Conservation (phyloP, 306 rosid genomes). For the Lathyrus sativus region DNA sequence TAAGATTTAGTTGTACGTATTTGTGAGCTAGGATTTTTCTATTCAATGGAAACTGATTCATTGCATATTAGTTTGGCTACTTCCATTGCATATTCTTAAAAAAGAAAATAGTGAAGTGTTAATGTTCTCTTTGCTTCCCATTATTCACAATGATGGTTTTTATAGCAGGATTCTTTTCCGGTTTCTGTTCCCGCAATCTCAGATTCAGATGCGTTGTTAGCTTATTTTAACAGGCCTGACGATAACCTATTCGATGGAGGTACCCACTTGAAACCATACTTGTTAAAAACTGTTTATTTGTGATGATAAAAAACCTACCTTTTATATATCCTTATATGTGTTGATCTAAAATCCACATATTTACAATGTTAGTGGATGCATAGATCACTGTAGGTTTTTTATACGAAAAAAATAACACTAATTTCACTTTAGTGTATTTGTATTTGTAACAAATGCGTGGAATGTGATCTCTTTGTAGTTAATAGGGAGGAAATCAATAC, state of each 20-base stretch:
- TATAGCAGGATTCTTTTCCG: slow-evolving; percentile 34
- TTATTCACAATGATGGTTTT: slow-evolving; percentile 24
- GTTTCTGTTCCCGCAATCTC: slow-evolving; percentile 9
- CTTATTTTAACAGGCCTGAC: slow-evolving; percentile 8
- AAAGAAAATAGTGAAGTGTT: neutral
- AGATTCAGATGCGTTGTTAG: slow-evolving; percentile 8
- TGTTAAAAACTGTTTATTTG: slow-evolving; percentile 1
- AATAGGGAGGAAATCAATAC: slow-evolving; percentile 35
- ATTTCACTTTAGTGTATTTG: neutral
- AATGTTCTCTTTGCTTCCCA: slow-evolving; percentile 1
- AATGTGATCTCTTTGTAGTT: slow-evolving; percentile 36
- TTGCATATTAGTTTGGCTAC: slow-evolving; percentile 4
- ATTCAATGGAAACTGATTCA: slow-evolving; percentile 2
- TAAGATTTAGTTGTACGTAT: neutral
- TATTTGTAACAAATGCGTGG: slow-evolving; percentile 29
- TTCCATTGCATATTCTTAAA: neutral
- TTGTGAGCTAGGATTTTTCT: slow-evolving; percentile 17
- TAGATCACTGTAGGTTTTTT: neutral
- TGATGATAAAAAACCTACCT: neutral
- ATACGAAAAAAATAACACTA: neutral
- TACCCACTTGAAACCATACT: slow-evolving; percentile 18
- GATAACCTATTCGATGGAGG: slow-evolving; percentile 37
- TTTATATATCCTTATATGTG: too few relatives aligned
- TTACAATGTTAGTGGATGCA: neutral
- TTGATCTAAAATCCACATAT: neutral